phyloP scores from a whole-genome alignment of 768 basidiomycete genomes.

The Tulasnella sp. region DNA sequence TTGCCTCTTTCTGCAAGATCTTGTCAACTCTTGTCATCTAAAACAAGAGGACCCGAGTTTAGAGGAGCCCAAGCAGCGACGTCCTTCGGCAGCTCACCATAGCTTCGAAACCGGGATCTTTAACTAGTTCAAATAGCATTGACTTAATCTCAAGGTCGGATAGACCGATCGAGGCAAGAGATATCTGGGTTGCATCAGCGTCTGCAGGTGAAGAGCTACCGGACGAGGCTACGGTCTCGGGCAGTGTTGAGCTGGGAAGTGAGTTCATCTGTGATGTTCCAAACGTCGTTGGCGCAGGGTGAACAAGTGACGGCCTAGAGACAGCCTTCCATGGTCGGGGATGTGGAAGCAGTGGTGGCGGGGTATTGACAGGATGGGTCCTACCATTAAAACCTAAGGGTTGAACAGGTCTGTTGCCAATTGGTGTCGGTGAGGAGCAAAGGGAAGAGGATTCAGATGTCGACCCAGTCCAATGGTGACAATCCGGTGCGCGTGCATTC shows the following conservation, averaged over 20 bases:
- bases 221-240: background rate
- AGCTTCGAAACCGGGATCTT: background rate
- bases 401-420: background rate
- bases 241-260: background rate
- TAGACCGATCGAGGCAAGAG: background rate
- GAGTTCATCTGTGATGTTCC: background rate
- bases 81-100: background rate
- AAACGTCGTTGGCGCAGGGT: background rate
- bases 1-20: background rate
- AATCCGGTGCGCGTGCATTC: background rate
- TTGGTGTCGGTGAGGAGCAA: background rate
- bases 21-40: background rate
- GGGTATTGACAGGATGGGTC: background rate
- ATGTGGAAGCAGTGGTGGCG: background rate
- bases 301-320: background rate
- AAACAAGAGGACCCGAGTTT: background rate
- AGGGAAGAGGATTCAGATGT: background rate
- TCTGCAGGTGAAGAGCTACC: background rate
- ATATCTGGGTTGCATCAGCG: background rate
- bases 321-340: background rate
- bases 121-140: background rate
- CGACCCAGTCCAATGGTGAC: background rate
- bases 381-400: background rate
- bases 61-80: background rate
- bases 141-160: background rate